phyloP scores from a whole-genome alignment of 345 rosid genomes.

The Alliaria petiolata region DNA sequence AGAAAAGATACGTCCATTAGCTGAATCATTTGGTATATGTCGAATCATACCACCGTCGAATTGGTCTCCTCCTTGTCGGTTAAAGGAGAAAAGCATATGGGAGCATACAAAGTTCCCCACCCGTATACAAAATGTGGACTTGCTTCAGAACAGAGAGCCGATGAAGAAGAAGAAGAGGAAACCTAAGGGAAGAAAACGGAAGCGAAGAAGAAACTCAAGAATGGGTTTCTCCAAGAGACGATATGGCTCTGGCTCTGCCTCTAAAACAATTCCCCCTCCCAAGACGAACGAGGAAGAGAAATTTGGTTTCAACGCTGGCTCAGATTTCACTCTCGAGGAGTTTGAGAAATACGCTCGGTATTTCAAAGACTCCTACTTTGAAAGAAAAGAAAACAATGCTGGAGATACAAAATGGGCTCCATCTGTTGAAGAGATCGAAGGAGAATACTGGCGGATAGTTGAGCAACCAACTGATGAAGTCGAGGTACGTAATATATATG shows the following conservation, averaged over 20 bases:
- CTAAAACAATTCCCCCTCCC: conserved; percentile 36
- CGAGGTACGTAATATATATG: conserved; percentile 27
- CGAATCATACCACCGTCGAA: conserved; percentile 76
- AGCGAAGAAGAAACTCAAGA: conserved; percentile 51
- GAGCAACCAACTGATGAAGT: conserved; percentile 80
- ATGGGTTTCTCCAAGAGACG: conserved; percentile 35
- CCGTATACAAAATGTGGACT: conserved; percentile 64
- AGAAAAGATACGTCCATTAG: conserved; percentile 60
- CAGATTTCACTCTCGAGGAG: conserved; percentile 67
- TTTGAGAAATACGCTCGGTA: conserved; percentile 54
- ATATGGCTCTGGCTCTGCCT: conserved; percentile 18
- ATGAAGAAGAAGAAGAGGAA: conserved; percentile 57
- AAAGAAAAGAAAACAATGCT: conserved; percentile 20
- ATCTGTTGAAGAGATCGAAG: conserved; percentile 64
- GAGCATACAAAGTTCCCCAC: conserved; percentile 64
- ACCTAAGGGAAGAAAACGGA: conserved; percentile 50
- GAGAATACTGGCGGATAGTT: conserved; percentile 88
- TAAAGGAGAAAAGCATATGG: conserved; percentile 58
- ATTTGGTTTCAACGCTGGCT: conserved; percentile 77
- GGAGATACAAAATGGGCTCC: conserved; percentile 40
- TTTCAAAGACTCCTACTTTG: conserved; percentile 65
- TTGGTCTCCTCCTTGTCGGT: conserved; percentile 77
- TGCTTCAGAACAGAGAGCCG: conserved; percentile 84
- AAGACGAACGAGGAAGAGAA: conserved; percentile 46
- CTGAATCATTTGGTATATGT: conserved; percentile 77